Evolutionary conservation across 495 filamentous ascomycete species (phyloP), one percentile per base, ranked within the genome.

Genomic region (Hypomontagnella submonticulosa): DNA sequence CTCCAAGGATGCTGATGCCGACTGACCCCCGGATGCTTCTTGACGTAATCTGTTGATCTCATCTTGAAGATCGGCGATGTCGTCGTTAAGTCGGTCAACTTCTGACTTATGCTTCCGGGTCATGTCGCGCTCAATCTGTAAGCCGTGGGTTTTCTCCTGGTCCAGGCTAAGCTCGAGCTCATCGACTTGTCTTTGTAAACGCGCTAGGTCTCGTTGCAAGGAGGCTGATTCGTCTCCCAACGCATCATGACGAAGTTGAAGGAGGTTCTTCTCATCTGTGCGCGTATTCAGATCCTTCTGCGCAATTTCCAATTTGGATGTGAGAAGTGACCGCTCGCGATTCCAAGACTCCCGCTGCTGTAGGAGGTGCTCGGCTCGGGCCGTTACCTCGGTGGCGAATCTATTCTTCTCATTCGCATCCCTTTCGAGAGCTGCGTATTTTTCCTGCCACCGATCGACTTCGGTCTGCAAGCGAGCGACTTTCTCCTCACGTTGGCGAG

Each of bases 401-500:
- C 38, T 82, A 27, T 67, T 67, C 37, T 77, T 75, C 3, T 75
- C 46, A 1, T 55, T 61, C 15, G 58, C 68, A 52, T 85, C 74
- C 40, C 83, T 79, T 42, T 80, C 75, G 10, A 84, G 77, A 0
- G 77, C 66, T 32, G 76, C 72, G 43, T 87, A 84, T 46, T 89
- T 84, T 54, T 88, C 81, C 34, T 84, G 83, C 46, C 92, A 76
- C 10, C 80, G 77, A 40, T 80, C 81, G 11, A 91, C 72, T 61
- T 93, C 87, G 49, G 81, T 76, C 61, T 92, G 85, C 16, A 94
- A 78, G 48, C 84, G 85, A 56, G 82, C 77, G 3, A 84, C 80
- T 71, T 87, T 88, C 57, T 91, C 88, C 68, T 93, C 90, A 13
- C 91, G 84, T 74, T 92, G 90, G 36, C 89, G 84, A 46, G 85